Conservation (phyloP, 2,329 filamentous ascomycete genomes). For the Aspergillus niger region DNA sequence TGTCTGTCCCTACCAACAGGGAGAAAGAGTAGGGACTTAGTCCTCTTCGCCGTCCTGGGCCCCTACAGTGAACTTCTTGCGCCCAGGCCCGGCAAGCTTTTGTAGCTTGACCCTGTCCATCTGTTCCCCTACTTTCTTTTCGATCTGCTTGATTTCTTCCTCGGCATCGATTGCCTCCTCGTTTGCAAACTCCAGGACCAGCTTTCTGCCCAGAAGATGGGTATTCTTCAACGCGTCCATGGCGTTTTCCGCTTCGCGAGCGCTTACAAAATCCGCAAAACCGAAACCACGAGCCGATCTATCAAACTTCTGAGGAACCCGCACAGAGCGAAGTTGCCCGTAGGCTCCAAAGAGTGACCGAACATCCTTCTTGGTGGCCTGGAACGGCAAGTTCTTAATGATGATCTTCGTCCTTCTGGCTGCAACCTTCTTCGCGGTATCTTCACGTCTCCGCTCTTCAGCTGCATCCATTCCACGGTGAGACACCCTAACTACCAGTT, state of each 20-base stretch:
- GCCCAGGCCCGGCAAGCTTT: constrained; percentile 76
- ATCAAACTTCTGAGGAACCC: constrained; percentile 94
- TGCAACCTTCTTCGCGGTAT: constrained; percentile 77
- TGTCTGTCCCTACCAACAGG: constrained; percentile 34
- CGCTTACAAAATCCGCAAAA: constrained; percentile 92
- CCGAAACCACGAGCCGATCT: constrained; percentile 86
- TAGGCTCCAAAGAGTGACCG: constrained; percentile 83
- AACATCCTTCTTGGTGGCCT: constrained; percentile 90
- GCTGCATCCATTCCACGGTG: constrained; percentile 86
- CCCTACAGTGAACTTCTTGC: constrained; percentile 86
- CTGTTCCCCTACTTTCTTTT: constrained; percentile 90
- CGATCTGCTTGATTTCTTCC: constrained; percentile 95
- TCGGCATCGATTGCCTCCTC: constrained; percentile 88
- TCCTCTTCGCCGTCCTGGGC: constrained; percentile 65
- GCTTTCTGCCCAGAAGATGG: constrained; percentile 83
- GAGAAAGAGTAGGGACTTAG: constrained; percentile 35
- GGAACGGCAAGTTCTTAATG: constrained; percentile 97
- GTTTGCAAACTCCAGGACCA: constrained; percentile 90
- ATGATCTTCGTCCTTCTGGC: constrained; percentile 85
- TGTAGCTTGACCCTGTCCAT: constrained; percentile 88
- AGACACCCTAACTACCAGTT: constrained; percentile 79
- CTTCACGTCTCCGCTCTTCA: constrained; percentile 79
- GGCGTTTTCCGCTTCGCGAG: constrained; percentile 86
- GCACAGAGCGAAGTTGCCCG: constrained; percentile 87
- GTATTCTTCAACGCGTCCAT: constrained; percentile 90